Base-by-base conservation (phyloP, 1,284 basidiomycete genomes). In the Ceratobasidium sp. region DNA sequence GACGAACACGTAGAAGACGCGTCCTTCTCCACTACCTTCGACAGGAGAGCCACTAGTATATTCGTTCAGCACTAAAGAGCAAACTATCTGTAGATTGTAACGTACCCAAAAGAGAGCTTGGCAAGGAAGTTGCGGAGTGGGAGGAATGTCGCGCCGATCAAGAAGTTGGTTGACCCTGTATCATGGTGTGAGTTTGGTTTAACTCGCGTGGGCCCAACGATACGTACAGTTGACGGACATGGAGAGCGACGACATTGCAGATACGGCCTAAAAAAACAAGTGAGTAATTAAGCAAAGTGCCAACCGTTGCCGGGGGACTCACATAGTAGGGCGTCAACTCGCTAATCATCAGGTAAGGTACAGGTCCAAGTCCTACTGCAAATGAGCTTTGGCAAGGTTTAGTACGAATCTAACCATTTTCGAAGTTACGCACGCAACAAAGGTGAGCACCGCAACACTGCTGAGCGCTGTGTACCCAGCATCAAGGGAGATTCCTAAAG, bases 261-360 rank as follows among this genome's bases (percentile, higher is more conserved):
- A 92, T 14, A 95, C 92, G 48, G 94, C 92, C 91, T 94, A 41
- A 11, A 11, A 24, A 5, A 19, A 39, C 14, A 78, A 7, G 69
- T 66, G 22, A 16, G 72, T 14, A 11, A 22, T 41, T n/a, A n/a
- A 72, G 34, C 64, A 39, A 56, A 22, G 14, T 56, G 51, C 59
- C 59, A 16, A 64, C 74, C 65, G 41, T 37, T 74, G 56, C 49
- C 39, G 43, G 14, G 72, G 53, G 62, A 74, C 90, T 78, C 81
- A 91, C 92, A 79, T 91, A 86, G 58, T 86, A 81, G 0, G 96
- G 96, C 0, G 95, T 91, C 29, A 98, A 88, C 80, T 98, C 96
- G n/a, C 94, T 90, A 39, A 97, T 90, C 82, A 98, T 91, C 53
- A 98, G 89, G 80, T 96, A 98, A 0, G 96, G 96, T 43, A 98